Evolutionary conservation across 495 filamentous ascomycete species (phyloP), one percentile per base, ranked within the genome.

Genomic region (Elaphomyces granulatus): DNA sequence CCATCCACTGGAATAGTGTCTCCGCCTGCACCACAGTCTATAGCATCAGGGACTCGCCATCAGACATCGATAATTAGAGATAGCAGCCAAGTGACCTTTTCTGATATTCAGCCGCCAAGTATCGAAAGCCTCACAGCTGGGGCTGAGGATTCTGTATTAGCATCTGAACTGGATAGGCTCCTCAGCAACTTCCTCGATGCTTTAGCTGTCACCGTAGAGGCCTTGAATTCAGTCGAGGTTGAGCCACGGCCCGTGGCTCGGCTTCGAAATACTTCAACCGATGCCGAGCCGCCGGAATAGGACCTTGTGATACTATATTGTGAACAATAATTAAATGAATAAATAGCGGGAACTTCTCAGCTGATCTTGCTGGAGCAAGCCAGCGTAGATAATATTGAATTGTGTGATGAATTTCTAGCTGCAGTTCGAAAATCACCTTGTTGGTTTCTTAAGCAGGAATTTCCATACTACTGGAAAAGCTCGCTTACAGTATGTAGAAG

Each of bases 161-260:
- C 48, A 9, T 54, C 48, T 3, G 64, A 68, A 43, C 42, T 68
- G 37, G 54, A 63, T 41, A 45, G 61, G 20, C 32, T 68, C 36
- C 43, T 68, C 9, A 56, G 49, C 15, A 55, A 64, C 31, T 63
- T 66, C 41, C 37, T 65, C 8, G 55, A 53, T 40, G 60, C 59
- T 15, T 46, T 65, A 3, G 48, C 49, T 14, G 60, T 55, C 3
- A 60, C 58, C 10, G 54, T 53, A 1, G 51, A 60, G 41, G 61
- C 58, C 15, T 37, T 63, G 20, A 28, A 28, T 28, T 12, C 6
- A 28, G 6, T 28, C 6, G 23, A 28, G 6, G 12, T 28, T 28
- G 23, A 28, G 23, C 23, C 23, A 28, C 23, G 12, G 23, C n/a
- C n/a, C n/a, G n/a, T n/a, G n/a, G 23, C 23, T 28, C 6, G 23